Base-by-base conservation (phyloP, 2,329 filamentous ascomycete genomes). In the Fusarium miscanthi region DNA sequence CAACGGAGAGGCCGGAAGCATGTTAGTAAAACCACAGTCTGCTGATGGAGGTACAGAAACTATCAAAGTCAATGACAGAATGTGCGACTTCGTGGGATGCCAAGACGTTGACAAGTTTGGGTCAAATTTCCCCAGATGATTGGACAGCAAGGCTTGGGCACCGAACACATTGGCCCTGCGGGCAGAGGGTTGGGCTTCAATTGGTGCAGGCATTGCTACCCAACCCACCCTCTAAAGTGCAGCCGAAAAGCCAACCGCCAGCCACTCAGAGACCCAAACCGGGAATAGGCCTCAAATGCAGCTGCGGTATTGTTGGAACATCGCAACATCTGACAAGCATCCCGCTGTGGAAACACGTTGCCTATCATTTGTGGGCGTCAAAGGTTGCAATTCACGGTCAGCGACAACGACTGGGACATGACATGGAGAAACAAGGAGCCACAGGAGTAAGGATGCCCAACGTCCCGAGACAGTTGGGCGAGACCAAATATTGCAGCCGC, bases 201-300 rank as follows among this genome's bases (percentile, higher is more conserved):
- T 78, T 79, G 78, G 80, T 74, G 77, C 70, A 72, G 77, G 80
- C 80, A 78, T 82, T 80, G 81, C 75, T 83, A 81, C 81, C 81
- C 81, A 82, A 82, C 79, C 65, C 71, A 73, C 71, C 71, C 73
- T 69, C 69, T 62, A 63, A 62, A 64, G 62, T 41, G 42, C n/a
- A 59, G 23, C 51, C 58, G 62, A 58, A 56, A 59, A 59, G 60
- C 38, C 71, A 69, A 52, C 53, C 43, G n/a, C 41, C 60, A 72
- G 61, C 59, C 53, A 63, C 64, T 59, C 49, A 63, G 58, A 42
- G 35, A 60, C 60, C 58, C 48, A 63, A 58, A 45, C 31, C 43
- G 30, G 40, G 57, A 54, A 45, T 66, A 60, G 68, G 58, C 63
- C 68, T 72, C 64, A 62, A 64, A 58, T 76, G 70, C 65, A 77